phyloP scores from a whole-genome alignment of 768 basidiomycete genomes.

The Leccinum boreale region DNA sequence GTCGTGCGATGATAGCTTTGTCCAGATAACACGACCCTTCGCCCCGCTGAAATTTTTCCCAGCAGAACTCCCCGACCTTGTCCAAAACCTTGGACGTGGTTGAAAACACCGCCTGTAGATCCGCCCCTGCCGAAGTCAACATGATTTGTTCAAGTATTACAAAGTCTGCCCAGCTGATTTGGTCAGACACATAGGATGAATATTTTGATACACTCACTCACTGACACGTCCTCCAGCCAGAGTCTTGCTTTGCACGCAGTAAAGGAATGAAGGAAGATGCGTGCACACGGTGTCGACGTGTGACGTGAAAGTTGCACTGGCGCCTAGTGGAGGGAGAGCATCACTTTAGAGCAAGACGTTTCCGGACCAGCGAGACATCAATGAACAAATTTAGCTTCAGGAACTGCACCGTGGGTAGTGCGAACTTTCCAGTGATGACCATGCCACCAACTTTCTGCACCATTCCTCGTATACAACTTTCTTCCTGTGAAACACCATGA shows the following conservation, averaged over 20 bases:
- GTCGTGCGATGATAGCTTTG: conserved; percentile 17
- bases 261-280: background rate
- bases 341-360: background rate
- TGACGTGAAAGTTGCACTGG: background rate
- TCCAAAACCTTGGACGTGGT: background rate
- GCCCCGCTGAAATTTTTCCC: background rate
- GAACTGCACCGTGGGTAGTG: no score
- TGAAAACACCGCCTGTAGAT: background rate
- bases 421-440: no score
- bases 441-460: background rate
- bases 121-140: background rate
- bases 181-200: background rate
- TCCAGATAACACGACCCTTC: conserved; percentile 10
- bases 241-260: background rate
- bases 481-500: no score
- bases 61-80: background rate
- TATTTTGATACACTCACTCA: background rate
- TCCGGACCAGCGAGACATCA: background rate
- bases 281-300: background rate
- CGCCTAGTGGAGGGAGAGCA: background rate
- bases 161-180: background rate
- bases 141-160: background rate
- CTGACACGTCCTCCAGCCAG: background rate
- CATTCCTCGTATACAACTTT: background rate
- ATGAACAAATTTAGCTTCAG: background rate